phyloP scores from a whole-genome alignment of 192 early-diverging fungal genomes.

The Chytriomyces sp. region DNA sequence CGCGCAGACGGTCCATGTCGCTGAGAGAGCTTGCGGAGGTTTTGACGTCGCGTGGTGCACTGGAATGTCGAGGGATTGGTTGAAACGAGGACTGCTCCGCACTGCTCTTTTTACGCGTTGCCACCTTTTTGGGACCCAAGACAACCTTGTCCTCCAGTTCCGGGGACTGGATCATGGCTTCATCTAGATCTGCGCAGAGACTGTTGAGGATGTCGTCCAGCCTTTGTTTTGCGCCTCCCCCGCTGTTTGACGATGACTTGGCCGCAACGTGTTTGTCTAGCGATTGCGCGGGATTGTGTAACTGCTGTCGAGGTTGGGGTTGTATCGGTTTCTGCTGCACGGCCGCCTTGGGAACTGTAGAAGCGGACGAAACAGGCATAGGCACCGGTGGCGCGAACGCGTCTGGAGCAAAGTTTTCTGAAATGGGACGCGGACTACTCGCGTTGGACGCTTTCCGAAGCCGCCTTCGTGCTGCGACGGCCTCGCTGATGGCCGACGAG shows the following conservation, averaged over 20 bases:
- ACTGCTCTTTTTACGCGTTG: conserved; percentile 9
- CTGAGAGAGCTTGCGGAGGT: not conserved
- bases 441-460: not conserved
- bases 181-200: not conserved
- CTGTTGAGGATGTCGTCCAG: conserved; percentile 26
- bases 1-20: not conserved
- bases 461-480: not conserved
- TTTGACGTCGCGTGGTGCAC: not conserved
- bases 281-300: not conserved
- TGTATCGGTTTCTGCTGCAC: not conserved
- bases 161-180: not conserved
- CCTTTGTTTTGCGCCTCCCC: not conserved
- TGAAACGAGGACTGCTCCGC: not conserved
- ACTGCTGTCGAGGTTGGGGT: not conserved
- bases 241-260: not conserved
- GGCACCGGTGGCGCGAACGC: not conserved
- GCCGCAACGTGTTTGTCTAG: not conserved
- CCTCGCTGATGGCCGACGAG: conserved; percentile 5
- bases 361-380: not conserved
- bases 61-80: not conserved
- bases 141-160: not conserved
- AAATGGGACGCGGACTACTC: not conserved
- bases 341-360: not conserved
- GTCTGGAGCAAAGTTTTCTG: not conserved
- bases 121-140: not conserved